Conservation (phyloP, 352 stramenopile genomes). For the Thalassiosira mediterranea region DNA sequence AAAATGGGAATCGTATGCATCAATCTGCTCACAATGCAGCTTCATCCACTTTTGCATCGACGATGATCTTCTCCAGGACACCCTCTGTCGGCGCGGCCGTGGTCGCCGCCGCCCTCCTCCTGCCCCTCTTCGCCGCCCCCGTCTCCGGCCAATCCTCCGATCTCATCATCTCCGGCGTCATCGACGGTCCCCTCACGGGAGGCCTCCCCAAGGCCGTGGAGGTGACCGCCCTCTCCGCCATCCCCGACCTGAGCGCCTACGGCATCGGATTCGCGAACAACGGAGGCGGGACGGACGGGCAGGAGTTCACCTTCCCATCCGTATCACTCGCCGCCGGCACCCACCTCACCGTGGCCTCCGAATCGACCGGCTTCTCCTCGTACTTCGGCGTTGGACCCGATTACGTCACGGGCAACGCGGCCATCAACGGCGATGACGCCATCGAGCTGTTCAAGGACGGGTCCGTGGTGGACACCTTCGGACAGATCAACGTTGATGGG, state of each 20-base stretch:
- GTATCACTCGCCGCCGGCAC: not conserved
- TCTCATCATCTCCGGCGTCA: too few species aligned
- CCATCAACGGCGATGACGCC: constrained; percentile 30
- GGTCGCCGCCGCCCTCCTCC: too few species aligned
- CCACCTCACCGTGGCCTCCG: constrained; percentile 10
- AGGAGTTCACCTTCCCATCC: constrained; percentile 16
- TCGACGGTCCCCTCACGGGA: too few species aligned
- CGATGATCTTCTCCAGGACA: too few species aligned
- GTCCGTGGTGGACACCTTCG: constrained; percentile 19
- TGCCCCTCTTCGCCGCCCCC: too few species aligned
- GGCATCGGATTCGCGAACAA: constrained; percentile 24
- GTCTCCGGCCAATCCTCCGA: too few species aligned
- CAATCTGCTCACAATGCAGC: too few species aligned
- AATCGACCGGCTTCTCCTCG: not conserved
- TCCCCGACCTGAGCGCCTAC: constrained; percentile 15
- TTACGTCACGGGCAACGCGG: constrained; percentile 9
- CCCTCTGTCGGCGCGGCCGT: too few species aligned
- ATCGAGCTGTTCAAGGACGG: constrained; percentile 24
- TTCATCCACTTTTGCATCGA: too few species aligned
- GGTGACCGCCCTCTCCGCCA: constrained; percentile 8
- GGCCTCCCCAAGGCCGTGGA: too few species aligned
- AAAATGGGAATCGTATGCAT: too few species aligned
- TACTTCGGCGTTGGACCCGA: constrained; percentile 20
- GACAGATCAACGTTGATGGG: constrained; percentile 28
- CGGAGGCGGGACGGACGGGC: constrained; percentile 2